Evolutionary conservation across 345 rosid species (phyloP).

Genomic region (Salix dunnii): DNA sequence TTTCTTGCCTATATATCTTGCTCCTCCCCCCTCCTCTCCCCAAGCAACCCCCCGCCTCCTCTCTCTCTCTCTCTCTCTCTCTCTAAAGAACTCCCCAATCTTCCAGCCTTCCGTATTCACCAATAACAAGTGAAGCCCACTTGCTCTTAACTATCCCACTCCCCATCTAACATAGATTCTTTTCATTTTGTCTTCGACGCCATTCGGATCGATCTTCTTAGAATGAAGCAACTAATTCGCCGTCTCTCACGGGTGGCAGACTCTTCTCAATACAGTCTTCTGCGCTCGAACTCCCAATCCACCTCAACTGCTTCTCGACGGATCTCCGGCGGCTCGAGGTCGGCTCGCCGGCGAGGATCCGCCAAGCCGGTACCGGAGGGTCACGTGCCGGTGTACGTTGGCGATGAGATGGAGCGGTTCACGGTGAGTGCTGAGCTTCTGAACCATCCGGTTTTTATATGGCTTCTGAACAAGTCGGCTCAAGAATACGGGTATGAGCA

Average conservation of each 20-base stretch:
- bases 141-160: not conserved
- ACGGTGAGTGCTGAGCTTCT: conserved; percentile 77
- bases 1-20: not conserved
- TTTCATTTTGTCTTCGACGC: not conserved
- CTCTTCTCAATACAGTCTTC: conserved; percentile 72
- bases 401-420: conserved; percentile 93
- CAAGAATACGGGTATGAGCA: conserved; percentile 96
- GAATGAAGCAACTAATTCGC: conserved; percentile 85
- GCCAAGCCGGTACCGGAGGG: conserved; percentile 65
- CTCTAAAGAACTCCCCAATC: not conserved
- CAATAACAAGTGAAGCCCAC: not conserved
- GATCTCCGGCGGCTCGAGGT: not conserved
- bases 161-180: too few relatives aligned
- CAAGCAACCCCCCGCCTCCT: not conserved
- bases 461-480: conserved; percentile 73
- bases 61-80: not conserved
- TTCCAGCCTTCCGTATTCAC: not conserved
- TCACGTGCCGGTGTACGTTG: conserved; percentile 84
- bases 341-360: conserved; percentile 27
- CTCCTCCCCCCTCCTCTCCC: not conserved
- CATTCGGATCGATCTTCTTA: not conserved
- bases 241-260: conserved; percentile 89
- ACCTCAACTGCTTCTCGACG: conserved; percentile 14
- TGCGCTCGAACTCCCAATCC: conserved; percentile 44
- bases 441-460: conserved; percentile 77